A percentile compares a stretch with the other conserved stretches of the same genome.
Conservation (phyloP, 305 asterid species). For the Fraxinus dipetala region DNA sequence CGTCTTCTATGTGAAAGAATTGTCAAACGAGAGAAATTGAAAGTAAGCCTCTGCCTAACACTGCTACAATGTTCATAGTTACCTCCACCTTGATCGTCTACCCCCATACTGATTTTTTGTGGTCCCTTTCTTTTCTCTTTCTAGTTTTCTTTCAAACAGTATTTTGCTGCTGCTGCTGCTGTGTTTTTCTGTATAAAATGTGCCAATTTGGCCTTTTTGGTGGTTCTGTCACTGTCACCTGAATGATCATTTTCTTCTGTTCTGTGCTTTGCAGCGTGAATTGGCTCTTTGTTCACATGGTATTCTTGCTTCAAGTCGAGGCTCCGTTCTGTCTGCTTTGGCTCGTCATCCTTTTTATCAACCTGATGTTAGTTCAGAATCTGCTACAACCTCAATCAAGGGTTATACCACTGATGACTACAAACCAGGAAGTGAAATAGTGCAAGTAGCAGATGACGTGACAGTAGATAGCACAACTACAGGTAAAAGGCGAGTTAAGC, state of each 20-base stretch:
- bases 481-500: slow-evolving; percentile 63
- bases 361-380: slow-evolving; percentile 86
- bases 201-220: not conserved
- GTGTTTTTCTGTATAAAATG: not conserved
- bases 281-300: slow-evolving; percentile 82
- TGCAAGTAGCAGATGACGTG: slow-evolving; percentile 84
- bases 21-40: slow-evolving; percentile 84
- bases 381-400: slow-evolving; percentile 85
- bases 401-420: slow-evolving; percentile 70
- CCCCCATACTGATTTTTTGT: not conserved
- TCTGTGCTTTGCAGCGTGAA: slow-evolving; percentile 73
- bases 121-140: not conserved
- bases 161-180: not conserved
- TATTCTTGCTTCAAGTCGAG: slow-evolving; percentile 73
- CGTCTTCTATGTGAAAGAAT: slow-evolving; percentile 97
- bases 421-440: slow-evolving; percentile 71
- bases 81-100: not conserved
- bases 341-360: slow-evolving; percentile 74
- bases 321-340: slow-evolving; percentile 60
- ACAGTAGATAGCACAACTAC: slow-evolving; percentile 84
- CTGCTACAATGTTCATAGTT: slow-evolving; percentile 8
- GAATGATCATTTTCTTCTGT: not conserved
- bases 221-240: not conserved
- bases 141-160: not conserved
- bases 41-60: slow-evolving; percentile 47